Evolutionary conservation across 2,329 filamentous ascomycete species (phyloP).

Genomic region (Ilyonectria mors-panacis): DNA sequence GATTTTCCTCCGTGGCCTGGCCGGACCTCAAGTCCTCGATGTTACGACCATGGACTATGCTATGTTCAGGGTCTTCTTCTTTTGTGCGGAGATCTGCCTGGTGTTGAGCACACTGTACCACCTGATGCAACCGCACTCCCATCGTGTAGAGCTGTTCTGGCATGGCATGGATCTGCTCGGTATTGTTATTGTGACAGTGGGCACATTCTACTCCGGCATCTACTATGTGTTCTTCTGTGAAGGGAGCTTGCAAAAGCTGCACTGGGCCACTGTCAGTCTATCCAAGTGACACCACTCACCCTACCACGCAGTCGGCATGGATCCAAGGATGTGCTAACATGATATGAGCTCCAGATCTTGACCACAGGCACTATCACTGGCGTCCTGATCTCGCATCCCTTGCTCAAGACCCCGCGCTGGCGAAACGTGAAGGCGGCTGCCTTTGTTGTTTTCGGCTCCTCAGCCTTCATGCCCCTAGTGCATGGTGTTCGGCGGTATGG

Average conservation of each 20-base stretch:
- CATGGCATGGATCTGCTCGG: constrained; percentile 39
- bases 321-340: constrained; percentile 16
- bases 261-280: constrained; percentile 28
- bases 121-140: constrained; percentile 31
- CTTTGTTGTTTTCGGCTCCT: constrained; percentile 28
- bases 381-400: constrained; percentile 31
- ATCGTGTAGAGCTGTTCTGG: constrained; percentile 37
- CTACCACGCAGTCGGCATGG: constrained; percentile 8
- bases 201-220: constrained; percentile 37
- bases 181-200: constrained; percentile 37
- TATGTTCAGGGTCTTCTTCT: constrained; percentile 36
- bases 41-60: constrained; percentile 23
- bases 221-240: constrained; percentile 39
- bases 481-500: constrained; percentile 35
- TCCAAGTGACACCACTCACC: constrained; percentile 14
- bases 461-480: constrained; percentile 33
- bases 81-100: constrained; percentile 32
- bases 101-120: constrained; percentile 35
- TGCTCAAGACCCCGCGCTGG: constrained; percentile 31
- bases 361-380: constrained; percentile 23
- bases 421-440: constrained; percentile 32
- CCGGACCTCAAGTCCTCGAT: constrained; percentile 5
- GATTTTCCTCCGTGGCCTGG: too few species aligned
- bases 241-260: constrained; percentile 29
- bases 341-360: constrained; percentile 21